These are phyloP conservation scores for Acacia confusa DNA, from an alignment of 306 rosid species.

Conservation along the genomic window DNA sequence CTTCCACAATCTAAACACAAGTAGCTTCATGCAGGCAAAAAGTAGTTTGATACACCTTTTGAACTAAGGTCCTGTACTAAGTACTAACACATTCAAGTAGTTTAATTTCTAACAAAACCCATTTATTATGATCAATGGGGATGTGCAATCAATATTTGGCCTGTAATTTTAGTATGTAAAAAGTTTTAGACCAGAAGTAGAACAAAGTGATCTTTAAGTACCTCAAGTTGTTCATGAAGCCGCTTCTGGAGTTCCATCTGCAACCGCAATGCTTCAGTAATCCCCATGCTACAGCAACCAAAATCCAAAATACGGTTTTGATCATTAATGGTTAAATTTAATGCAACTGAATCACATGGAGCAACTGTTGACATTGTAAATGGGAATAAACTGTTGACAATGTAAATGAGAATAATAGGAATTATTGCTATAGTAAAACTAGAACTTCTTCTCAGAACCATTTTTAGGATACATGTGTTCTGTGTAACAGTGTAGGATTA, in stretches of 20 bases:
- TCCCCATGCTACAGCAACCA: conserved; percentile 69
- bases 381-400: conserved; percentile 6
- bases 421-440: neutral
- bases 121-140: neutral
- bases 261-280: conserved; percentile 87
- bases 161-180: neutral
- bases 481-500: neutral
- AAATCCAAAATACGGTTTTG: conserved; percentile 20
- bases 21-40: neutral
- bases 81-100: neutral
- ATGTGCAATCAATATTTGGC: neutral
- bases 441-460: neutral
- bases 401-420: conserved; percentile 5
- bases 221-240: conserved; percentile 99
- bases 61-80: neutral
- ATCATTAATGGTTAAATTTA: conserved; percentile 6
- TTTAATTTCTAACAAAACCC: neutral
- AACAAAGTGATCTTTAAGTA: conserved; percentile 30
- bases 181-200: neutral
- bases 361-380: conserved; percentile 5
- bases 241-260: conserved; percentile 98
- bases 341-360: neutral
- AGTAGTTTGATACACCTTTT: neutral
- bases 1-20: neutral
- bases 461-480: neutral